Evolutionary conservation across 345 rosid species (phyloP), one percentile per base, ranked within the genome.

Genomic region (Aethionema arabicum): DNA sequence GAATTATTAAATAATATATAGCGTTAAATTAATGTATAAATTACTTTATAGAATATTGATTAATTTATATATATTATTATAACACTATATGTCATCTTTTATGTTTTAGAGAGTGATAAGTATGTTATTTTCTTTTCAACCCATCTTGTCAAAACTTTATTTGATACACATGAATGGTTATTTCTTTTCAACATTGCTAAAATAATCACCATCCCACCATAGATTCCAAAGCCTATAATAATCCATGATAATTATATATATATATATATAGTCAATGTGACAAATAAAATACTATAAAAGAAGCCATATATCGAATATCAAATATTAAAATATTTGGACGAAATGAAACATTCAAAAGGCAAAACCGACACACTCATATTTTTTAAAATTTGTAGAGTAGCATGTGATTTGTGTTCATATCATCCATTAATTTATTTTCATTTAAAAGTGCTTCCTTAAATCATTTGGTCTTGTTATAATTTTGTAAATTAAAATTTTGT

Each of bases 141-240:
- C 66, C 72, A 52, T 60, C 61, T 60, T 68, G 29, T 68, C 72
- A 68, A 68, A 68, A 52, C 54, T 52, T 68, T 68, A 8, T 43
- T 33, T 31, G 47, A 42, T 51, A 5, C 40, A 43, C 36, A 35
- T 59, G 72, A 68, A 59, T 13, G 59, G 42, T 43, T 42, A 59
- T 59, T 21, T 14, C 43, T 68, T 52, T 29, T 37, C 9, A 7
- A 9, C 52, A 44, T 52, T 52, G 49, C 47, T 52, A 68, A 60
- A 60, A 31, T 50, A 46, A 37, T 37, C 56, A 7, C 51, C 56
- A 53, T 11, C 53, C 40, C 30, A 39, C 27, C 2, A 21, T 21
- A 21, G 27, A 21, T 53, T 15, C 62, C 73, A 44, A 61, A 36
- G 43, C 60, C 56, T 61, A 46, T 31, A 44, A 46, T 31, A 44